Base-by-base conservation (phyloP, 176 grass and related monocot species). In the Musa itinerans region DNA sequence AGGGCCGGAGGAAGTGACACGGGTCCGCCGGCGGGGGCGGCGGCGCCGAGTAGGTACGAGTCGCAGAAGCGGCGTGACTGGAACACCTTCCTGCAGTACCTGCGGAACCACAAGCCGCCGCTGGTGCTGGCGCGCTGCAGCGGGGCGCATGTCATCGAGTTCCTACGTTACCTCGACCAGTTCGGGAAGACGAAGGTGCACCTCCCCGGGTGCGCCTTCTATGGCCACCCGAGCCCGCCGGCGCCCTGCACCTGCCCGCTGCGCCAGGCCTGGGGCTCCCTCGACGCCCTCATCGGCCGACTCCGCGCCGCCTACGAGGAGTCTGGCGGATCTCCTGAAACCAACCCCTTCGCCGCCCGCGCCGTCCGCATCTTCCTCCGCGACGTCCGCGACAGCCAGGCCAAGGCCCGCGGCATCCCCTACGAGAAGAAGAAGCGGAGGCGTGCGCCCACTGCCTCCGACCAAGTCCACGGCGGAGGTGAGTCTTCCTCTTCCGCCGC, bases 291-390 rank as follows among this genome's bases (percentile, higher is more conserved):
- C 61, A 58, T 77, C 20, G 75, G 75, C 75, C 75, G 75, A 61
- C 75, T 77, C 7, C 75, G 75, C 11, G 75, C 75, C 4, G 75
- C 75, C 75, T 77, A 52, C 50, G 75, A 77, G 75, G 75, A 77
- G 59, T 19, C 59, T 13, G 75, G 75, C 48, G 75, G 75, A 4
- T 8, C 49, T n/a, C 61, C 75, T 2, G 75, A 65, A 34, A 13
- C 75, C 43, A 77, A 77, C 75, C 75, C 75, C 49, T 77, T 77
- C 61, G 75, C 75, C 11, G 49, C 75, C 43, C 75, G 75, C 2
- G 75, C 75, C 75, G 75, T 77, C 59, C 75, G 75, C 75, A 77
- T 77, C 75, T 77, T 65, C 75, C 75, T 77, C 29, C 75, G 75
- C 11, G 75, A 77, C 29, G 75, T 77, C 13, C 75, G 75, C n/a